A percentile compares a stretch with the other conserved stretches of the same genome.
Evolutionary conservation across 805 yeast species (phyloP).

Genomic region (Kazachstania bromeliacearum): DNA sequence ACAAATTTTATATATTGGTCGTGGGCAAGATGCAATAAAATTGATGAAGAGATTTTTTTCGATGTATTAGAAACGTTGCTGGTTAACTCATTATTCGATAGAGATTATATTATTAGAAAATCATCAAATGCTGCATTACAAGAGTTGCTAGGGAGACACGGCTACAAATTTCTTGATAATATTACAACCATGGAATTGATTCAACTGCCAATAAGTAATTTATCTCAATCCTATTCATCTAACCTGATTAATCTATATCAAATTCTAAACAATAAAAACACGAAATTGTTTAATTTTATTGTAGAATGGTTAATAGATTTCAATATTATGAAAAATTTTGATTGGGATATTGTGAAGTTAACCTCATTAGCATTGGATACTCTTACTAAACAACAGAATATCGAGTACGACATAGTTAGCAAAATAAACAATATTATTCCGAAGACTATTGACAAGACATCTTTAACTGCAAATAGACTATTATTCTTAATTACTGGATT

Average conservation of each 20-base stretch:
- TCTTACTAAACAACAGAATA: conserved; percentile 23
- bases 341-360: conserved; percentile 11
- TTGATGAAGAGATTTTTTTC: conserved; percentile 10
- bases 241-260: conserved; percentile 28
- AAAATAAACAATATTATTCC: background rate
- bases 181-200: conserved; percentile 36
- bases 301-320: conserved; percentile 18
- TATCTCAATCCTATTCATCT: conserved; percentile 32
- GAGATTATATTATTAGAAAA: conserved; percentile 63
- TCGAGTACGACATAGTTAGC: background rate
- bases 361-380: conserved; percentile 12
- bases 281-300: conserved; percentile 12
- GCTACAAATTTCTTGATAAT: conserved; percentile 24
- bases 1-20: conserved; percentile 85
- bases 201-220: conserved; percentile 48
- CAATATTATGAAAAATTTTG: conserved; percentile 14
- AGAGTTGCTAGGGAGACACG: conserved; percentile 70
- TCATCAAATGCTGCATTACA: conserved; percentile 84
- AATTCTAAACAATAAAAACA: conserved; percentile 15
- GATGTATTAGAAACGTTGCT: conserved; percentile 33
- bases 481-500: background rate
- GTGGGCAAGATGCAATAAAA: conserved; percentile 34
- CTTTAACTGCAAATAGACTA: background rate
- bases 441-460: background rate
- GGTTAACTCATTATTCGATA: conserved; percentile 54